Evolutionary conservation across 2,329 filamentous ascomycete species (phyloP).

Genomic region (Meredithiella fracta): DNA sequence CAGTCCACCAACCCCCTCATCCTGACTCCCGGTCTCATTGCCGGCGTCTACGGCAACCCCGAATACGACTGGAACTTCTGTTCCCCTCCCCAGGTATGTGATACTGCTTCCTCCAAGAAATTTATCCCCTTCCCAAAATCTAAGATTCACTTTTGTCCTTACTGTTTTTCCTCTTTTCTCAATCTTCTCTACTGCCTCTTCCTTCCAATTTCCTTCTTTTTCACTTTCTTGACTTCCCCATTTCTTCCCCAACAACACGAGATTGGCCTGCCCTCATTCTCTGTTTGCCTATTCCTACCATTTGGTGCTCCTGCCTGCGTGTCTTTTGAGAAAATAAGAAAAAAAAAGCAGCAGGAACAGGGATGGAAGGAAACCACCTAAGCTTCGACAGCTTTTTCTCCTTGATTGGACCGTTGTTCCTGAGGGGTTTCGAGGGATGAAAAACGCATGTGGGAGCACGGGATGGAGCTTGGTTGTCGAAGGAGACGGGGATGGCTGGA

Average conservation of each 20-base stretch:
- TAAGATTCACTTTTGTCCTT: not conserved
- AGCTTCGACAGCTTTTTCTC: too few relatives aligned
- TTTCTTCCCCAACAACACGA: too few relatives aligned
- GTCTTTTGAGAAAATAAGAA: too few relatives aligned
- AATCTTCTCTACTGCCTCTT: not conserved
- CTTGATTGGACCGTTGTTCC: too few relatives aligned
- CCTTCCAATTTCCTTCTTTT: not conserved
- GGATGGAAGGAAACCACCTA: too few relatives aligned
- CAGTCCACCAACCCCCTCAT: constrained; percentile 12
- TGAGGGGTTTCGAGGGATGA: too few relatives aligned
- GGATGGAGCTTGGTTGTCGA: too few relatives aligned
- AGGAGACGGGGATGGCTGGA: too few relatives aligned
- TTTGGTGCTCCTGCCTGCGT: not conserved
- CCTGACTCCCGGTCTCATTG: constrained; percentile 12
- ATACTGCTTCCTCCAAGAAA: too few relatives aligned
- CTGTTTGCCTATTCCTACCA: not conserved
- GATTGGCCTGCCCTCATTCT: not conserved
- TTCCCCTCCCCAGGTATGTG: constrained; percentile 13
- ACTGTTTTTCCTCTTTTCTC: not conserved
- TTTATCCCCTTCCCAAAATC: too few relatives aligned
- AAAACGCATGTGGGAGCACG: too few relatives aligned
- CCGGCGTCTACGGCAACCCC: constrained; percentile 12
- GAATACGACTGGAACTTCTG: constrained; percentile 14
- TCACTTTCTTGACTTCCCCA: not conserved
- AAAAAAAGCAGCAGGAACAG: too few relatives aligned